Evolutionary conservation across 2,329 filamentous ascomycete genomes (phyloP).

Genomic region (Fusarium praegraminearum): DNA sequence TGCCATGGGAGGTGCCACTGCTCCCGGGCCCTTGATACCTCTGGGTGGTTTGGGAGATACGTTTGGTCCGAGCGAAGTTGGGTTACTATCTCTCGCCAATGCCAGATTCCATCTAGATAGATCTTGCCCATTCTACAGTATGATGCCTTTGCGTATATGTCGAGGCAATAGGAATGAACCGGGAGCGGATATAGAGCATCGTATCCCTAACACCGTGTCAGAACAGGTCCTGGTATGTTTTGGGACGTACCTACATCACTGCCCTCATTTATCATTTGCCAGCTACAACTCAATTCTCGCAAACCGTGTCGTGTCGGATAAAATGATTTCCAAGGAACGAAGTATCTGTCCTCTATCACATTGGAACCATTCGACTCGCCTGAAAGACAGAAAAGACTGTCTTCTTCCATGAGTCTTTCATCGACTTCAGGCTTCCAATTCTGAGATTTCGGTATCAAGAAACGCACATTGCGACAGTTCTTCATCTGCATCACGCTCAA

Average conservation of each 20-base stretch:
- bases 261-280: not conserved
- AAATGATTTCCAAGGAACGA: not conserved
- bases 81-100: conserved; percentile 4
- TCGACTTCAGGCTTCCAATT: not conserved
- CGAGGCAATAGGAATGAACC: conserved; percentile 11
- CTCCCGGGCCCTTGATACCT: not conserved
- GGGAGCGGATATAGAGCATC: not conserved
- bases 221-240: fast-evolving
- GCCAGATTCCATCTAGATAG: conserved; percentile 8
- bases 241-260: not conserved
- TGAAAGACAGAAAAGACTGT: not conserved
- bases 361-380: conserved; percentile 9
- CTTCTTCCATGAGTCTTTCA: not conserved
- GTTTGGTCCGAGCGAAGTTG: fast-evolving
- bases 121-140: fast-evolving
- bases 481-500: conserved; percentile 2
- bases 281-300: not conserved
- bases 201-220: not conserved
- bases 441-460: not conserved
- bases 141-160: not conserved
- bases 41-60: fast-evolving
- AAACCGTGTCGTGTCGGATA: not conserved
- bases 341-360: not conserved
- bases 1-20: not conserved
- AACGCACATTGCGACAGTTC: conserved; percentile 8